Conservation (phyloP, 2,329 filamentous ascomycete genomes). For the Xylariaceae sp. region DNA sequence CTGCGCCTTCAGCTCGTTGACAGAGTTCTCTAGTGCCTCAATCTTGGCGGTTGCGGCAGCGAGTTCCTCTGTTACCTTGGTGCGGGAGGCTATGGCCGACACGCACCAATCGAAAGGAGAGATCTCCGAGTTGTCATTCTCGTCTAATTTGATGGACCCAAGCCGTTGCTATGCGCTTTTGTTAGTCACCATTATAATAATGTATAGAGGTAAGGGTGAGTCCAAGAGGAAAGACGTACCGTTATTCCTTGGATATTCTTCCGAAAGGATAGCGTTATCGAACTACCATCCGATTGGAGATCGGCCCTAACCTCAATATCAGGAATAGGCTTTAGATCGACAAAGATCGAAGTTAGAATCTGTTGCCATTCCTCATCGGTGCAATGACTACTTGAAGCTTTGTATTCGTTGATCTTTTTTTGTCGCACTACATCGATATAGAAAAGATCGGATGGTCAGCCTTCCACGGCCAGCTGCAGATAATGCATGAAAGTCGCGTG, state of each 20-base stretch:
- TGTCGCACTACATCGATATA: constrained; percentile 58
- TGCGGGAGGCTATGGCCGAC: constrained; percentile 57
- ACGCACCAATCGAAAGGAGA: constrained; percentile 75
- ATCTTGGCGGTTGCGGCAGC: constrained; percentile 50
- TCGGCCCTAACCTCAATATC: constrained; percentile 67
- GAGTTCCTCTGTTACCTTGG: constrained; percentile 51
- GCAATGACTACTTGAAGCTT: constrained; percentile 59
- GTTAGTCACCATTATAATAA: constrained; percentile 14
- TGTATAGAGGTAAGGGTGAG: constrained; percentile 11
- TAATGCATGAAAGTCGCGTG: constrained; percentile 33
- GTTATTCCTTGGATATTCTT: constrained; percentile 72
- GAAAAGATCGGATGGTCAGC: constrained; percentile 27
- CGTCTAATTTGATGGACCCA: constrained; percentile 65
- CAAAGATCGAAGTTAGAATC: constrained; percentile 63
- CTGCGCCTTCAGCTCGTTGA: constrained; percentile 65
- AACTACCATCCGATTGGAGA: constrained; percentile 55
- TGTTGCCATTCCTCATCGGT: constrained; percentile 70
- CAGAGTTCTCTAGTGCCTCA: constrained; percentile 58
- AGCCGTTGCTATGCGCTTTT: constrained; percentile 63
- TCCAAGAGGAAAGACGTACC: constrained; percentile 50
- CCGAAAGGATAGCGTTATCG: constrained; percentile 67
- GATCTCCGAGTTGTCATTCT: constrained; percentile 61
- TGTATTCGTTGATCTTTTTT: constrained; percentile 58
- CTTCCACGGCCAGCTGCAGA: constrained; percentile 22
- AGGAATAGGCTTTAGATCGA: constrained; percentile 53